Conservation (phyloP, 2,329 filamentous ascomycete genomes). For the Bretziella fagacearum region DNA sequence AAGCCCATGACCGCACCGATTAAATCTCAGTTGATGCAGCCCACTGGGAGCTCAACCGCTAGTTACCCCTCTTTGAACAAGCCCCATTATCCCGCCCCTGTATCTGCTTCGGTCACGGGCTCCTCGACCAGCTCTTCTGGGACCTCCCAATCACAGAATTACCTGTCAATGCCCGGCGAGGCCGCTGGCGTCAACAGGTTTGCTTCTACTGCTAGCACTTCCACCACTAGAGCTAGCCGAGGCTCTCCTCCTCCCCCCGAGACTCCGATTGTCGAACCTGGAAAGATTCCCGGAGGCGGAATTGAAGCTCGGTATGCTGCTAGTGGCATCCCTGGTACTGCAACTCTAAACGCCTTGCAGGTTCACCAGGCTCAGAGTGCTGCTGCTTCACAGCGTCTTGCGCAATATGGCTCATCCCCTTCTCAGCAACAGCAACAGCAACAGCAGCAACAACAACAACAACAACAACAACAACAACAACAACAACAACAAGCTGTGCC, state of each 20-base stretch:
- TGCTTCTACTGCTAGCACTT: slow-evolving; percentile 75
- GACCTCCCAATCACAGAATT: slow-evolving; percentile 5
- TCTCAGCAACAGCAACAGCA: slow-evolving; percentile 15
- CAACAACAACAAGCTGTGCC: slow-evolving; percentile 24
- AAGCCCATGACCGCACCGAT: slow-evolving; percentile 35
- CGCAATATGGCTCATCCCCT: slow-evolving; percentile 50
- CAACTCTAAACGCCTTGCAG: slow-evolving; percentile 58
- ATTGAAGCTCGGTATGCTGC: slow-evolving; percentile 88
- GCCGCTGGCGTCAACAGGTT: slow-evolving; percentile 39
- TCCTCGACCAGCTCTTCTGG: slow-evolving; percentile 13
- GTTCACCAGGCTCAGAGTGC: slow-evolving; percentile 39
- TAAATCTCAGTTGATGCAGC: slow-evolving; percentile 20
- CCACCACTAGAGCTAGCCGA: slow-evolving; percentile 77
- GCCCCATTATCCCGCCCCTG: slow-evolving; percentile 44
- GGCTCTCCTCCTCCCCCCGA: slow-evolving; percentile 92
- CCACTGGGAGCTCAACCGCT: neutral
- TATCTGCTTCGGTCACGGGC: slow-evolving; percentile 12
- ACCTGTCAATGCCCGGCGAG: slow-evolving; percentile 27
- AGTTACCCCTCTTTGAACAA: slow-evolving; percentile 29
- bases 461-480: no score
- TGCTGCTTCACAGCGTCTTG: slow-evolving; percentile 62
- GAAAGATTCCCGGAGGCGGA: slow-evolving; percentile 52
- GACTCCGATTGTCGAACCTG: slow-evolving; percentile 65
- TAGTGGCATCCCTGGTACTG: slow-evolving; percentile 73
- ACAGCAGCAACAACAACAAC: slow-evolving; percentile 16